Conservation (phyloP, 75 land plant genomes). For the Isoetes taiwanensis region DNA sequence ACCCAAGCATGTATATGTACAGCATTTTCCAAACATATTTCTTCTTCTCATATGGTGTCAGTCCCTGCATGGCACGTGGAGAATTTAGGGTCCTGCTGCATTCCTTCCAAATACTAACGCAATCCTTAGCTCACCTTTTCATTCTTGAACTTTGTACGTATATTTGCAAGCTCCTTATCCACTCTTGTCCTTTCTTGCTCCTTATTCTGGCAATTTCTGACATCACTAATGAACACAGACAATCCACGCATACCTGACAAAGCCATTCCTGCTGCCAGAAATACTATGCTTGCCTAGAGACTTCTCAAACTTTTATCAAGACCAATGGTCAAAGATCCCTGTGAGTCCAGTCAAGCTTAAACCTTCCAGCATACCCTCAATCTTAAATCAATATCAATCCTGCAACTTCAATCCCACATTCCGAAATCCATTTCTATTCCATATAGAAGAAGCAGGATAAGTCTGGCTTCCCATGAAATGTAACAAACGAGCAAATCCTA, state of each 20-base stretch:
- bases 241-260: slow-evolving; percentile 95
- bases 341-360: no score
- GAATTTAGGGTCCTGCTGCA: background rate
- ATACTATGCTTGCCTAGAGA: no score
- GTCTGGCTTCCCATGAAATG: no score
- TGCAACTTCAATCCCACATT: no score
- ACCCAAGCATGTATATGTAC: slow-evolving; percentile 96
- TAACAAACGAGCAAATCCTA: no score
- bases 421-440: no score
- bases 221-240: slow-evolving; percentile 96
- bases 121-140: slow-evolving; percentile 37
- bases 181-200: slow-evolving; percentile 89
- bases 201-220: slow-evolving; percentile 94
- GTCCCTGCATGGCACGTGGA: slow-evolving; percentile 37
- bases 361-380: no score
- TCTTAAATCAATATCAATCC: no score
- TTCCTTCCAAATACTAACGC: background rate
- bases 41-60: slow-evolving; percentile 90
- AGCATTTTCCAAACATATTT: slow-evolving; percentile 99
- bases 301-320: no score
- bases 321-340: no score
- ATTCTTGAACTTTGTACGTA: slow-evolving; percentile 72
- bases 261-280: slow-evolving; percentile 46
- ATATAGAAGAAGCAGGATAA: no score
- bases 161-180: slow-evolving; percentile 95